These are phyloP conservation scores for Candida nemodendra DNA, from an alignment of 805 yeast genomes.

Conservation along the genomic window DNA sequence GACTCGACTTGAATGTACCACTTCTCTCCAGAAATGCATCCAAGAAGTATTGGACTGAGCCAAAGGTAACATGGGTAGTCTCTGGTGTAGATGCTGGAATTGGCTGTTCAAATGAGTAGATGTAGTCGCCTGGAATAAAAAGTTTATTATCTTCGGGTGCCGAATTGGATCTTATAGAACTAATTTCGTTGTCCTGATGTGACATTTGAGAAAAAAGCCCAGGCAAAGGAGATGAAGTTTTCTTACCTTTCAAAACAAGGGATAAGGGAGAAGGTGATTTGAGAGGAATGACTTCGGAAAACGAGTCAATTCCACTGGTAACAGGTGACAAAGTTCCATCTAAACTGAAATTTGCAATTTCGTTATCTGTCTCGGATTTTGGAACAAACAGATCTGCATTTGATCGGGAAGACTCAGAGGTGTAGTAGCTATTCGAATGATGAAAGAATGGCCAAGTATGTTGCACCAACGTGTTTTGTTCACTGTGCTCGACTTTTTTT, in stretches of 20 bases:
- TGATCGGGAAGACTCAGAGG: conserved; percentile 33
- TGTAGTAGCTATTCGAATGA: conserved; percentile 30
- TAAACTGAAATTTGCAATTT: conserved; percentile 37
- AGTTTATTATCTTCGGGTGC: conserved; percentile 30
- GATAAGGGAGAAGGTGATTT: conserved; percentile 30
- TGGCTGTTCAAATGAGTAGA: conserved; percentile 89
- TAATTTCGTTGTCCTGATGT: conserved; percentile 19
- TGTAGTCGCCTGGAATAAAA: conserved; percentile 86
- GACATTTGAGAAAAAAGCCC: conserved; percentile 14
- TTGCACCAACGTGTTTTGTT: conserved; percentile 60
- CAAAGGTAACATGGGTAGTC: conserved; percentile 73
- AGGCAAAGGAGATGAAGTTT: conserved; percentile 23
- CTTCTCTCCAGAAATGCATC: conserved; percentile 70
- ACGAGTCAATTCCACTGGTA: conserved; percentile 20
- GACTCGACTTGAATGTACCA: conserved; percentile 83
- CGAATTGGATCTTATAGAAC: conserved; percentile 23
- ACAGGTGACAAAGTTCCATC: conserved; percentile 33
- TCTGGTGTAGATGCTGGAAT: conserved; percentile 84
- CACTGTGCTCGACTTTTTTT: conserved; percentile 63
- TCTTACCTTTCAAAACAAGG: conserved; percentile 28
- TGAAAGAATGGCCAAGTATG: conserved; percentile 92
- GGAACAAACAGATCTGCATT: conserved; percentile 50
- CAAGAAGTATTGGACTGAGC: conserved; percentile 68
- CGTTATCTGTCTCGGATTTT: conserved; percentile 26
- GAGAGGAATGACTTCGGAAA: conserved; percentile 20